These are phyloP conservation scores for Cyclostephanos invisitatus DNA, from an alignment of 108 stramenopile genomes.

Conservation along the genomic window DNA sequence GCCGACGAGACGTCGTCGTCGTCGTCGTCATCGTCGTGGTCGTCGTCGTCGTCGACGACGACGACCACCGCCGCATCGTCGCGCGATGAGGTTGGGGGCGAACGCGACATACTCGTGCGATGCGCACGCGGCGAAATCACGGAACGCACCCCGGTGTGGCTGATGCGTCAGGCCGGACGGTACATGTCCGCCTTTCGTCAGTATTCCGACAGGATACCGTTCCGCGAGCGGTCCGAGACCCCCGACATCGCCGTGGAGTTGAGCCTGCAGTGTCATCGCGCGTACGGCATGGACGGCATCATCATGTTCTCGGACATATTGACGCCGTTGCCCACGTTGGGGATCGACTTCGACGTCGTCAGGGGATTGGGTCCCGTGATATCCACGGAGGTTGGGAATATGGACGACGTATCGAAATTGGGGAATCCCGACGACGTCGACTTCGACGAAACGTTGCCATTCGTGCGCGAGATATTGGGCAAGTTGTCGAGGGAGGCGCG, in stretches of 20 bases:
- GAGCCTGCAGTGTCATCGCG: slow-evolving; percentile 91
- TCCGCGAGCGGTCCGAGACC: slow-evolving; percentile 94
- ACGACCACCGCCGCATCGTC: slow-evolving; percentile 5
- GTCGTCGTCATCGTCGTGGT: neutral
- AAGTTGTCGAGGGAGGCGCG: slow-evolving; percentile 75
- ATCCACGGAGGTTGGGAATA: slow-evolving; percentile 61
- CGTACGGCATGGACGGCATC: slow-evolving; percentile 97
- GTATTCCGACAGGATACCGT: slow-evolving; percentile 91
- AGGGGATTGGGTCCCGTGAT: slow-evolving; percentile 94
- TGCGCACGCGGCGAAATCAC: slow-evolving; percentile 93
- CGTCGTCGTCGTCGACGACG: slow-evolving; percentile 4
- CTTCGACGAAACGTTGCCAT: slow-evolving; percentile 89
- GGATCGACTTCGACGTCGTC: slow-evolving; percentile 96
- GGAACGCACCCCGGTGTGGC: slow-evolving; percentile 97
- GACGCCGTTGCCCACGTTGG: slow-evolving; percentile 94
- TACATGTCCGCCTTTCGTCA: slow-evolving; percentile 98
- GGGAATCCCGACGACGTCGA: slow-evolving; percentile 43
- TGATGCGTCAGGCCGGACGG: slow-evolving; percentile 99
- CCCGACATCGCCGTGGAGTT: slow-evolving; percentile 95
- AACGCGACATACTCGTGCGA: slow-evolving; percentile 93
- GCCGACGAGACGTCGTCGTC: neutral
- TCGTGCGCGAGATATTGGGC: slow-evolving; percentile 87
- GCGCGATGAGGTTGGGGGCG: slow-evolving; percentile 43
- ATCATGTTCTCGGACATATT: slow-evolving; percentile 99
- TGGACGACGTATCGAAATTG: slow-evolving; percentile 67